These are phyloP conservation scores for Odonthalia washingtoniensis DNA, from an alignment of 31 red algal species.

Conservation along the genomic window DNA sequence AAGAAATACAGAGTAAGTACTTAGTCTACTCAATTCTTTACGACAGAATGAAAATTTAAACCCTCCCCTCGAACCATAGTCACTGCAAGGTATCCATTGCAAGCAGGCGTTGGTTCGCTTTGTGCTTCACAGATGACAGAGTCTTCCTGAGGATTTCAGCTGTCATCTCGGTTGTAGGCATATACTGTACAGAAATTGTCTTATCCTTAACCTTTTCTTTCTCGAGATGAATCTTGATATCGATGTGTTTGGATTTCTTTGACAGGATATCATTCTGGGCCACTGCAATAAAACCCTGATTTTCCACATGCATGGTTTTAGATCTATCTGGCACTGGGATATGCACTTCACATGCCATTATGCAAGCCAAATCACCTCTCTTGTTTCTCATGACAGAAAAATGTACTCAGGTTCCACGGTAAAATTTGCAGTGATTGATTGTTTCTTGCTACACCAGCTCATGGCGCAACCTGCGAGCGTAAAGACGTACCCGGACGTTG, in stretches of 20 bases:
- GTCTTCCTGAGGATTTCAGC: constrained; percentile 30
- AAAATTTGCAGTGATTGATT: constrained; percentile 18
- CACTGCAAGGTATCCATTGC: background rate
- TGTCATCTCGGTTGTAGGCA: constrained; percentile 4
- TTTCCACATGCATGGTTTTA: background rate
- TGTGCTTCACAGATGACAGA: background rate
- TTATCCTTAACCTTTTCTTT: constrained; percentile 34
- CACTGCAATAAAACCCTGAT: constrained; percentile 10
- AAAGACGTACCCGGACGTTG: constrained; percentile 42
- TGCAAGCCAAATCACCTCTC: constrained; percentile 41
- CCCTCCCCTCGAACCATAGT: constrained; percentile 19
- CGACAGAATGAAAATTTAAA: too few species aligned
- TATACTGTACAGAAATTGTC: background rate
- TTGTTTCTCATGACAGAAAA: background rate
- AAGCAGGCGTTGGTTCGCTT: background rate
- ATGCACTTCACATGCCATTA: background rate
- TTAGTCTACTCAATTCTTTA: too few species aligned
- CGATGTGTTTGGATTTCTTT: constrained; percentile 38
- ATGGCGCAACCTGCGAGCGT: constrained; percentile 25
- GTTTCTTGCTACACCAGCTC: constrained; percentile 40
- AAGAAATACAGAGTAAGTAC: too few species aligned
- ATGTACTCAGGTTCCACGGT: constrained; percentile 44
- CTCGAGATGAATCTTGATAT: constrained; percentile 13
- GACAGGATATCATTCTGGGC: background rate
- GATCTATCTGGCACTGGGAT: background rate